A percentile compares a stretch with the other conserved stretches of the same genome.
Evolutionary conservation across 306 rosid species (phyloP).

Genomic region (Echinosophora koreensis): DNA sequence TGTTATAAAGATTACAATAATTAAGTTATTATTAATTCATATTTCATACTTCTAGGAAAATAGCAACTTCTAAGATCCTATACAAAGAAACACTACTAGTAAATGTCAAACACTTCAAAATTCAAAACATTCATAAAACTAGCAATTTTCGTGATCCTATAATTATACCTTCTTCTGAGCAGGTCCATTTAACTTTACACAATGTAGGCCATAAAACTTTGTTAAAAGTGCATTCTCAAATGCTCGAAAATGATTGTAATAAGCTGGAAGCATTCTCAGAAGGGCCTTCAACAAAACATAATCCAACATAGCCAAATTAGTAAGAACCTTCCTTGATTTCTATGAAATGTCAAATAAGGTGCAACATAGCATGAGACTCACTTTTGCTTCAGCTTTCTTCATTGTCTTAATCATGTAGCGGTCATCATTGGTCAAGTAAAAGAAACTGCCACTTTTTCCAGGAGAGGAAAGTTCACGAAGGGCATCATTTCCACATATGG

Average conservation of each 20-base stretch:
- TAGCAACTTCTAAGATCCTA: neutral
- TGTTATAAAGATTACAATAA: neutral
- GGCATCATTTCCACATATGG: conserved; percentile 86
- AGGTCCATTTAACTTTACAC: conserved; percentile 81
- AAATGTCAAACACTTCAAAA: neutral
- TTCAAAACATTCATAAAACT: neutral
- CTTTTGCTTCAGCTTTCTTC: conserved; percentile 92
- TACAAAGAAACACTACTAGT: neutral
- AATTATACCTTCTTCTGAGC: conserved; percentile 84
- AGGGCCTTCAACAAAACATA: conserved; percentile 64
- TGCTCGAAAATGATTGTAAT: conserved; percentile 89
- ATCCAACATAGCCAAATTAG: conserved; percentile 6
- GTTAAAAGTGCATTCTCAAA: conserved; percentile 79
- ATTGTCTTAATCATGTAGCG: conserved; percentile 96
- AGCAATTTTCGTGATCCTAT: neutral
- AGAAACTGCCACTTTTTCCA: conserved; percentile 90
- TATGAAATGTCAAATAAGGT: neutral
- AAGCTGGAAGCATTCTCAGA: conserved; percentile 87
- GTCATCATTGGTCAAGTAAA: conserved; percentile 92
- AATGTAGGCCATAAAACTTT: conserved; percentile 90
- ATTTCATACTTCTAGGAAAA: neutral
- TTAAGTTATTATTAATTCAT: neutral
- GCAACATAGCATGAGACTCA: conserved; percentile 44
- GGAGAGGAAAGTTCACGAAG: conserved; percentile 86
- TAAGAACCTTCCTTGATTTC: neutral